These are phyloP conservation scores for Hirschioporus abietinus DNA, from an alignment of 768 basidiomycete species.

Conservation along the genomic window DNA sequence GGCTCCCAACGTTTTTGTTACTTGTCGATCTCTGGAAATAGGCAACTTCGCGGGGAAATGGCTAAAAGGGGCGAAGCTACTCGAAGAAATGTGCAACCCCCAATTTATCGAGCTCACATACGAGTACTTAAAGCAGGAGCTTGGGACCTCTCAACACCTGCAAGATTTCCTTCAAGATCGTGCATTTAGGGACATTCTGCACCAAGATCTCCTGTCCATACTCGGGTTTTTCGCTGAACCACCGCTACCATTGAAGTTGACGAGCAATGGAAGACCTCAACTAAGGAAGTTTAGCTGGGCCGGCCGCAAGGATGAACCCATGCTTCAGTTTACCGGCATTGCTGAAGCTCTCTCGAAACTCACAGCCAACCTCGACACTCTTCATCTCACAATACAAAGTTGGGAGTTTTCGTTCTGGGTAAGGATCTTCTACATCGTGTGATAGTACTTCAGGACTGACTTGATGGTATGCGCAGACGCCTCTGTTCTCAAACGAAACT, in stretches of 20 bases:
- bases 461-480: not conserved
- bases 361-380: not conserved
- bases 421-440: not conserved
- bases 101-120: not conserved
- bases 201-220: not conserved
- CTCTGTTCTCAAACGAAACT: not conserved
- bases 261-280: not conserved
- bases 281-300: not conserved
- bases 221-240: not conserved
- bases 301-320: not conserved
- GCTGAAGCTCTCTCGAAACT: not conserved
- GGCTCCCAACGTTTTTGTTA: not conserved
- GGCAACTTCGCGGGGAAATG: not conserved
- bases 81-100: not conserved
- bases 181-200: not conserved
- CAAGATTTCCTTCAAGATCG: not conserved
- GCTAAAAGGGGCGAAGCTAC: not conserved
- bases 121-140: not conserved
- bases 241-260: not conserved
- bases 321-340: not conserved
- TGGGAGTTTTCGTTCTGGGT: not conserved
- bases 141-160: not conserved
- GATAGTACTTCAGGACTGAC: not conserved
- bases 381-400: not conserved
- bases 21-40: not conserved